These are phyloP conservation scores for Thuidium tamariscinum DNA, from an alignment of 225 moss, liverwort and hornwort genomes.

Conservation along the genomic window DNA sequence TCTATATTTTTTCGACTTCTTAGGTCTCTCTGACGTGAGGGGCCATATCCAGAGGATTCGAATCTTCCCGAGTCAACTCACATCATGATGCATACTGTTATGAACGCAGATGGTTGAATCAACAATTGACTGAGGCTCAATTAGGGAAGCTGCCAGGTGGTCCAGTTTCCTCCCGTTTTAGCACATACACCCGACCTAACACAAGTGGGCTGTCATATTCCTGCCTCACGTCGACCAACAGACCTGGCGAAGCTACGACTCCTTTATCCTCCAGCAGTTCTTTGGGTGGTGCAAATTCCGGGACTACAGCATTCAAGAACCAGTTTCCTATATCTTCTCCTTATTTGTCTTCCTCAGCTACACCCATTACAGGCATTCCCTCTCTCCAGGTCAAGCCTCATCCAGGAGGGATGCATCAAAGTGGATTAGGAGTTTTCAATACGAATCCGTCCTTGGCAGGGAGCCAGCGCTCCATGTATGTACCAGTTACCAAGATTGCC, in stretches of 20 bases:
- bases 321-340: slow-evolving; percentile 49
- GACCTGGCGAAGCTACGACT: slow-evolving; percentile 35
- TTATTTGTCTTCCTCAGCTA: slow-evolving; percentile 32
- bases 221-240: slow-evolving; percentile 35
- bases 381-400: slow-evolving; percentile 39
- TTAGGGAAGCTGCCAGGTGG: slow-evolving; percentile 57
- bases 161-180: slow-evolving; percentile 45
- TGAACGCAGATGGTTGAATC: slow-evolving; percentile 86
- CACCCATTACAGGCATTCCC: slow-evolving; percentile 27
- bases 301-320: slow-evolving; percentile 30
- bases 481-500: slow-evolving; percentile 31
- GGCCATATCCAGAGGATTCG: not conserved
- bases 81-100: not conserved
- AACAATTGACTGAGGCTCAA: slow-evolving; percentile 93
- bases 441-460: slow-evolving; percentile 13
- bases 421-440: slow-evolving; percentile 33
- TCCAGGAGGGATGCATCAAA: slow-evolving; percentile 17
- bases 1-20: not conserved
- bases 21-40: not conserved
- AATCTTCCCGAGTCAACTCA: not conserved
- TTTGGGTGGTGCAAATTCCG: slow-evolving; percentile 31
- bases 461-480: slow-evolving; percentile 32
- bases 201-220: slow-evolving; percentile 36
- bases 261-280: slow-evolving; percentile 46
- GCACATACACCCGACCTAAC: slow-evolving; percentile 39